Percentiles rank a stretch among this genome's conserved stretches.
These are phyloP conservation scores for Cyberlindnera meyerae DNA, from an alignment of 805 yeast genomes.

Conservation along the genomic window DNA sequence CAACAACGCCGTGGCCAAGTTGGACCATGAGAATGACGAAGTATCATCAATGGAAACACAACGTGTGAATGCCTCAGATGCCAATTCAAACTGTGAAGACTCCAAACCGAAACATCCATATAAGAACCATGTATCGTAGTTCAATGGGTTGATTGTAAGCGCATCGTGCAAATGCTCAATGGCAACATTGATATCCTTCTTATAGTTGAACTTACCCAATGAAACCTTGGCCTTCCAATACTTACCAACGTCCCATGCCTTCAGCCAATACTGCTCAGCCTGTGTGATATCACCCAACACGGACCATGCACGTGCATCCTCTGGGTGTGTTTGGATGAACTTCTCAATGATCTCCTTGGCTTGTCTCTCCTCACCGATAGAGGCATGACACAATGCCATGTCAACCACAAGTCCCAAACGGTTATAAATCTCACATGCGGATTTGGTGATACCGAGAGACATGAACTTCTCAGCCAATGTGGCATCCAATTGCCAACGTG, in stretches of 20 bases:
- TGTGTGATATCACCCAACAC: slow-evolving; percentile 81
- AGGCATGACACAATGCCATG: slow-evolving; percentile 86
- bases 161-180: slow-evolving; percentile 72
- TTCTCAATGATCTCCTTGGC: slow-evolving; percentile 57
- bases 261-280: slow-evolving; percentile 73
- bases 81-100: slow-evolving; percentile 60
- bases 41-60: slow-evolving; percentile 83
- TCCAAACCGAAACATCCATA: slow-evolving; percentile 91
- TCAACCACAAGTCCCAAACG: slow-evolving; percentile 73
- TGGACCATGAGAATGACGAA: slow-evolving; percentile 85
- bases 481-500: slow-evolving; percentile 82
- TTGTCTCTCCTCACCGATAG: slow-evolving; percentile 65
- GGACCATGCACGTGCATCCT: slow-evolving; percentile 78
- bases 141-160: slow-evolving; percentile 64
- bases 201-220: slow-evolving; percentile 61
- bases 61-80: slow-evolving; percentile 88
- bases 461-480: slow-evolving; percentile 80
- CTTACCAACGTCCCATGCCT: slow-evolving; percentile 81
- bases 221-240: slow-evolving; percentile 85
- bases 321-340: slow-evolving; percentile 52
- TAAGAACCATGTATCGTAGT: slow-evolving; percentile 81
- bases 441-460: slow-evolving; percentile 76
- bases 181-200: slow-evolving; percentile 48
- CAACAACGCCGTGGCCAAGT: slow-evolving; percentile 76
- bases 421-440: slow-evolving; percentile 87